Conservation (phyloP, 169 alveolate species). For the Hammondia hammondi region DNA sequence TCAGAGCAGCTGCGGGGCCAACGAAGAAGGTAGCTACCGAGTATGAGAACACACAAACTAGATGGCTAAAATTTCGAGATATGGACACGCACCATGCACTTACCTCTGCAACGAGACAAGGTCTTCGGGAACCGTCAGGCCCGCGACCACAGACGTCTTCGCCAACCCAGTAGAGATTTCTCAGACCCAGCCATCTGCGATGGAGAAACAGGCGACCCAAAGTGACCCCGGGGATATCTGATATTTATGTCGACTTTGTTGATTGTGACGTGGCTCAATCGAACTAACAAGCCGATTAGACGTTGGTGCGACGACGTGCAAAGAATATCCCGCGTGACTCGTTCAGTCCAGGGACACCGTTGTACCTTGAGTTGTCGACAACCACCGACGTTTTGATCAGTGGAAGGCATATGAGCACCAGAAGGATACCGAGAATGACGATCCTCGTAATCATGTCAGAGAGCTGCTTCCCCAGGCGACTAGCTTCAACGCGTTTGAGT, state of each 20-base stretch:
- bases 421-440: conserved; percentile 83
- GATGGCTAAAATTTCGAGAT: too few species aligned
- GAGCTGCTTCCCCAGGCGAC: conserved; percentile 80
- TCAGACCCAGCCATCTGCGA: conserved; percentile 76
- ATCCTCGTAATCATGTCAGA: conserved; percentile 83
- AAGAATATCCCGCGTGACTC: too few species aligned
- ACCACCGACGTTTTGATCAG: conserved; percentile 66
- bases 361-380: conserved; percentile 10
- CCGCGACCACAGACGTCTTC: conserved; percentile 17
- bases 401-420: conserved; percentile 83
- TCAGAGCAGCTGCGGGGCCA: too few species aligned
- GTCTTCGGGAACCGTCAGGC: not conserved
- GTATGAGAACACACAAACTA: too few species aligned
- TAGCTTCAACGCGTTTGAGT: conserved; percentile 79
- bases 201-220: not conserved
- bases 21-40: too few species aligned
- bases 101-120: conserved; percentile 2
- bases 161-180: conserved; percentile 82
- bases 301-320: too few species aligned
- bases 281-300: too few species aligned
- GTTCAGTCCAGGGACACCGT: too few species aligned
- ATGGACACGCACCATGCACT: not conserved
- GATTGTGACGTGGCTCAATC: too few species aligned
- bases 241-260: too few species aligned
- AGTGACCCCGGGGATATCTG: too few species aligned